phyloP scores from a whole-genome alignment of 441 rosid genomes.

The Viola pubescens region DNA sequence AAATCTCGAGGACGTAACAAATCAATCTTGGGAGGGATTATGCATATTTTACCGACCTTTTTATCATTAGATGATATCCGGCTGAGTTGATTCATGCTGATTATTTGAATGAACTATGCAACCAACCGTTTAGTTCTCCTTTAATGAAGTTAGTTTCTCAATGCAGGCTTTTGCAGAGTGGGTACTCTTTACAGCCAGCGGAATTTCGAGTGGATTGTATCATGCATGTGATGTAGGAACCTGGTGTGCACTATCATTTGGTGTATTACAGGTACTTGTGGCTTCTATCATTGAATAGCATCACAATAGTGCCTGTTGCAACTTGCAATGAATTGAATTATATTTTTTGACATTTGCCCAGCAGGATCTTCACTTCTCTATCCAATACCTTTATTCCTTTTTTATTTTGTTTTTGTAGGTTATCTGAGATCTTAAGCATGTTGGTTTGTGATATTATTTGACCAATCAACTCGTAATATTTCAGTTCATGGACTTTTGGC shows the following conservation, averaged over 20 bases:
- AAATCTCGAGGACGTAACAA: not conserved
- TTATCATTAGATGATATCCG: not conserved
- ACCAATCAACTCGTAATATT: constrained; percentile 19
- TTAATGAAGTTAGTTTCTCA: constrained; percentile 1
- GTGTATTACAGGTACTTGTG: constrained; percentile 67
- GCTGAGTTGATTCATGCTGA: constrained; percentile 1
- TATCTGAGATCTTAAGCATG: not conserved
- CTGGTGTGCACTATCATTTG: constrained; percentile 72
- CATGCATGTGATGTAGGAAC: constrained; percentile 98
- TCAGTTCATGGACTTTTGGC: constrained; percentile 99
- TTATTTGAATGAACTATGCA: not conserved
- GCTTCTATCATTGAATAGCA: not conserved
- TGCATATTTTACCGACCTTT: too few species aligned
- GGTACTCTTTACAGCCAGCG: constrained; percentile 88
- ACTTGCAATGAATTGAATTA: too few species aligned
- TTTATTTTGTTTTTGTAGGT: not conserved
- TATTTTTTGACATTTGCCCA: not conserved
- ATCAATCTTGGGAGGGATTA: too few species aligned
- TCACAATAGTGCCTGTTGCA: too few species aligned
- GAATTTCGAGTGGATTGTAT: constrained; percentile 86
- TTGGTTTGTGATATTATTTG: constrained; percentile 18
- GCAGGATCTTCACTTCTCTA: not conserved
- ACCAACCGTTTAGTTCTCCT: too few species aligned
- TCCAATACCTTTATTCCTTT: not conserved
- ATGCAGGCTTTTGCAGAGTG: constrained; percentile 92